Evolutionary conservation across 2,329 filamentous ascomycete species (phyloP), one percentile per base, ranked within the genome.

Genomic region (Botrytis elliptica): DNA sequence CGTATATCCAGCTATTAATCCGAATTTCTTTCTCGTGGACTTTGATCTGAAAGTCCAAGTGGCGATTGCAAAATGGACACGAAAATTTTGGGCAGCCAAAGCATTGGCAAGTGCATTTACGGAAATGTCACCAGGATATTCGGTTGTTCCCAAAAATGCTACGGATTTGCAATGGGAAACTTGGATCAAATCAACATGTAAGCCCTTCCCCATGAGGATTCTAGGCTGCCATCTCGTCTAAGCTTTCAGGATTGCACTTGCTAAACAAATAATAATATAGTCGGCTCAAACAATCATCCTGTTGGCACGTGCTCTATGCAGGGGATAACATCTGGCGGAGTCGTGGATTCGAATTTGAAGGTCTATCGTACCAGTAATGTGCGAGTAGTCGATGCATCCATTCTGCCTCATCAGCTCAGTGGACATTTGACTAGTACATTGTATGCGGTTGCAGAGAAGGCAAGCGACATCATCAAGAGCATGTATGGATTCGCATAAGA

Each of bases 11-110:
- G 60, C 74, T 1, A 85, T 86, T 72, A 83, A 87, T 75, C 83
- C 83, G 0, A 81, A 81, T 20, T 85, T 84, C 60, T 80, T 86
- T n/a, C 78, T 82, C 3, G 81, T 86, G 66, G 83, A 84, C 0
- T 78, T 83, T 2, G 85, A 86, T 72, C 72, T 83, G 7, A 81
- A 85, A 59, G 73, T 77, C 33, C 74, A 73, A 73, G 60, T 76
- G 20, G 74, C 73, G 14, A 74, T 76, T 33, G 73, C 75, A 18
- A 74, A 74, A 67, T 76, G 64, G 72, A 63, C 69, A 18, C 62
- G 75, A 52, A 67, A 66, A 22, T 77, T 77, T 25, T 77, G 73
- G 72, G 55, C 59, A 6, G 71, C 70, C 9, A 44, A 49, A 33
- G 59, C 70, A 12, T 62, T 76, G 14, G 38, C 22, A 3, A 25